Conservation (phyloP, 169 alveolate species). For the Cryptosporidium sp. region DNA sequence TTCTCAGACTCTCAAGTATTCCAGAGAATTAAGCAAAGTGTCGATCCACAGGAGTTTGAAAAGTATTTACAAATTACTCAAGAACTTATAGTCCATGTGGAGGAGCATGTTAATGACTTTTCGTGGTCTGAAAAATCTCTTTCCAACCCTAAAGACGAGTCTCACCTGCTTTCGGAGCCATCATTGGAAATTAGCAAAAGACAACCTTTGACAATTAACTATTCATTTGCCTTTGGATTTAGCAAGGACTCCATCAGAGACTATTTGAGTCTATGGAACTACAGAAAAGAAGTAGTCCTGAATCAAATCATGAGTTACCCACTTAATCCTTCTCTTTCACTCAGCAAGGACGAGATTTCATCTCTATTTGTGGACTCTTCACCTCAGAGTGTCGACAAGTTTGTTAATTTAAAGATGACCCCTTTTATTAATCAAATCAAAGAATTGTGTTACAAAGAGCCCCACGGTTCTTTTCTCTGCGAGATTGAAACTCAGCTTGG, state of each 20-base stretch:
- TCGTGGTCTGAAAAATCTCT: slow-evolving; percentile 71
- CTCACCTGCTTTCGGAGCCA: background rate
- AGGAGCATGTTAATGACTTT: slow-evolving; percentile 18
- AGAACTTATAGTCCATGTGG: slow-evolving; percentile 32
- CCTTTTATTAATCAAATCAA: slow-evolving; percentile 9
- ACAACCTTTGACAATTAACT: background rate
- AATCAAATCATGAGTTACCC: slow-evolving; percentile 9
- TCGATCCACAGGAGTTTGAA: slow-evolving; percentile 11
- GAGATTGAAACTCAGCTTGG: slow-evolving; percentile 30
- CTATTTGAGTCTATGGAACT: slow-evolving; percentile 24
- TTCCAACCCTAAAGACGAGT: background rate
- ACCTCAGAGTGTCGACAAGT: background rate
- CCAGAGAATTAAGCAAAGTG: slow-evolving; percentile 8
- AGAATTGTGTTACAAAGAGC: slow-evolving; percentile 35
- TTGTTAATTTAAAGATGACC: background rate
- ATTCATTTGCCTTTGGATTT: slow-evolving; percentile 53
- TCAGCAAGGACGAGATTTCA: background rate
- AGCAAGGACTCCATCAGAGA: background rate
- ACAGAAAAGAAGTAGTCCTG: slow-evolving; percentile 22
- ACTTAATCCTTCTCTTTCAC: background rate
- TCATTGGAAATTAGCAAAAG: background rate
- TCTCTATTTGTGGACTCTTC: background rate
- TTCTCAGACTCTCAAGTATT: slow-evolving; percentile 1
- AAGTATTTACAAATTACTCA: background rate
- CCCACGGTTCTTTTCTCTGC: slow-evolving; percentile 53